Evolutionary conservation across 2,329 filamentous ascomycete genomes (phyloP), one percentile per base, ranked within the genome.

Genomic region (Penicillium sp.): DNA sequence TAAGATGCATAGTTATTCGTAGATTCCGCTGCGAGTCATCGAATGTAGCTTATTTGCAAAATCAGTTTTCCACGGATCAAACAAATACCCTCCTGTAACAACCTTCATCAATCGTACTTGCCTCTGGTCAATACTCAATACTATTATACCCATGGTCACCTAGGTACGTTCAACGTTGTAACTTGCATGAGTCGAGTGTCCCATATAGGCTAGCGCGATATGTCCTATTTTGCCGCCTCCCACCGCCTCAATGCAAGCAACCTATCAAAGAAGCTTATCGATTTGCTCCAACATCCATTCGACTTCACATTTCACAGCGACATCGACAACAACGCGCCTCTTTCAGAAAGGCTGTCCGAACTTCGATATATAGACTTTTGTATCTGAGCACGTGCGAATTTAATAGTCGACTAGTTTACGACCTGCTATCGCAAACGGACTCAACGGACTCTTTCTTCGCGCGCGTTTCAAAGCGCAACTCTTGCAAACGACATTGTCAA

Each of bases 401-500:
- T 23, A 20, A 16, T 4, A n/a, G n/a, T n/a, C n/a, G n/a, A n/a
- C n/a, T n/a, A 40, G 46, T 38, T 16, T 7, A 16, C n/a, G 33
- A 35, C 18, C n/a, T 14, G 18, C 14, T 24, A 26, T 46, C 21
- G 5, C 26, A 30, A 30, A n/a, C 14, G 16, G 5, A 47, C 8
- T 30, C n/a, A 2, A 2, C 21, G n/a, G 26, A 12, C 3, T 21
- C 11, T 43, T 12, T 18, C 18, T 11, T 42, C 38, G 16, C 26
- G 24, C 30, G 43, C 52, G 30, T 18, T 23, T 30, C n/a, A 38
- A 20, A 48, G 43, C 45, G 43, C 43, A 28, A 55, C 30, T 46
- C 21, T 38, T 26, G 28, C 21, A 18, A 24, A 30, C 40, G 8
- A 49, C 4, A n/a, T 40, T 40, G 23, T 62, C 80, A 89, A 81